A percentile compares a stretch with the other conserved stretches of the same genome.
These are phyloP conservation scores for Zalaria obscura DNA, from an alignment of 2,329 filamentous ascomycete genomes.

Conservation along the genomic window DNA sequence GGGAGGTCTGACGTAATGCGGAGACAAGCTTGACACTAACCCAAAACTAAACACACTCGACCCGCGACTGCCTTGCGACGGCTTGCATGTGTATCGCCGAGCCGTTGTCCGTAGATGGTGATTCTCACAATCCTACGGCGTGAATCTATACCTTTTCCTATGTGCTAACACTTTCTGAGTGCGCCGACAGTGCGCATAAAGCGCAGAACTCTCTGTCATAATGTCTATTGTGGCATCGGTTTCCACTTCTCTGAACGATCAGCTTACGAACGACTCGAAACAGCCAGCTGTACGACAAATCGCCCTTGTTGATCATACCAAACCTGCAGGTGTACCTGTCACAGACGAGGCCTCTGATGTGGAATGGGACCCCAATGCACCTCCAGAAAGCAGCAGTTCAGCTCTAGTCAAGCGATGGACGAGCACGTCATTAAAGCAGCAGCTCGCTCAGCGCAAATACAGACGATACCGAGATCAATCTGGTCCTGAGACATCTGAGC, in stretches of 20 bases:
- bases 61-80: too few relatives aligned
- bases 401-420: slow-evolving; percentile 13
- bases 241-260: not conserved
- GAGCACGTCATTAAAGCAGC: slow-evolving; percentile 5
- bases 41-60: too few relatives aligned
- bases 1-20: too few relatives aligned
- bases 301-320: slow-evolving; percentile 44
- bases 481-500: slow-evolving; percentile 5
- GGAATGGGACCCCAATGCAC: not conserved
- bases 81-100: too few relatives aligned
- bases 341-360: not conserved
- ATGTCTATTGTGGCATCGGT: slow-evolving; percentile 1
- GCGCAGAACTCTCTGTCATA: not conserved
- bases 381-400: not conserved
- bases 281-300: slow-evolving; percentile 49
- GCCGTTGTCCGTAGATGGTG: too few relatives aligned
- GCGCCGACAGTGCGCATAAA: too few relatives aligned
- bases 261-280: slow-evolving; percentile 20
- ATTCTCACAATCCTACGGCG: too few relatives aligned
- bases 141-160: too few relatives aligned
- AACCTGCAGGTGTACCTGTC: slow-evolving; percentile 11
- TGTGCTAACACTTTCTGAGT: too few relatives aligned
- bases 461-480: slow-evolving; percentile 7
- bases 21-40: too few relatives aligned
- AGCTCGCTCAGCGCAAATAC: slow-evolving; percentile 7